Evolutionary conservation across 805 yeast genomes (phyloP), one percentile per base, ranked within the genome.

Genomic region (Ogataea ganodermae): DNA sequence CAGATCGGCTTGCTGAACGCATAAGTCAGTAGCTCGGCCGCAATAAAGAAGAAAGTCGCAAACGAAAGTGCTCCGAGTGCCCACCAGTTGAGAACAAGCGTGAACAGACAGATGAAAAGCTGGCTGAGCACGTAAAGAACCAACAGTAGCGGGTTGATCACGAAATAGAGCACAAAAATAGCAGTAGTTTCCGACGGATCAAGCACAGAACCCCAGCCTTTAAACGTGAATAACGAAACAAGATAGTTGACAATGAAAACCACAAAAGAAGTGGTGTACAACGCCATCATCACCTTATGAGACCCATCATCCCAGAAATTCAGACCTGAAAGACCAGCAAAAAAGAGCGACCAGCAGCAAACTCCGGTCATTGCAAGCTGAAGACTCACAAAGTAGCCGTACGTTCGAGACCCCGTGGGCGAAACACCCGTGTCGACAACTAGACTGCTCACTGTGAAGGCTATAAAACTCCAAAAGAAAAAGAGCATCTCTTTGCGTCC

Each of bases 231-330:
- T 4, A 89, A 56, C 1, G 89, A 71, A 4, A 89, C 74, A 22
- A 89, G 64, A 60, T 86, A 91, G 49, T 85, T 80, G 22, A 83
- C 65, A 1, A 75, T 70, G 58, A 89, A 90, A 60, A 88, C 81
- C 1, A 70, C 55, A 1, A 73, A 42, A n/a, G 89, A 73, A 1
- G 79, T 55, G 2, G 74, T 42, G 49, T 89, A 73, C 35, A 86
- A 65, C 3, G 73, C 61, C 63, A 80, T 68, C 73, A 88, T 75
- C 1, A 96, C 82, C 48, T 62, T 71, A 14, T 65, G 61, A 1
- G 96, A 85, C 16, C 97, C 97, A 66, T 92, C 99, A 65, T 91
- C 97, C 95, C 96, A 94, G 28, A 91, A 68, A 65, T 90, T 94
- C 65, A 89, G 89, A 16, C 92, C 91, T 16, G 90, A 67, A 4